phyloP scores from a whole-genome alignment of 495 filamentous ascomycete genomes.

The Aspergillus nidulans region DNA sequence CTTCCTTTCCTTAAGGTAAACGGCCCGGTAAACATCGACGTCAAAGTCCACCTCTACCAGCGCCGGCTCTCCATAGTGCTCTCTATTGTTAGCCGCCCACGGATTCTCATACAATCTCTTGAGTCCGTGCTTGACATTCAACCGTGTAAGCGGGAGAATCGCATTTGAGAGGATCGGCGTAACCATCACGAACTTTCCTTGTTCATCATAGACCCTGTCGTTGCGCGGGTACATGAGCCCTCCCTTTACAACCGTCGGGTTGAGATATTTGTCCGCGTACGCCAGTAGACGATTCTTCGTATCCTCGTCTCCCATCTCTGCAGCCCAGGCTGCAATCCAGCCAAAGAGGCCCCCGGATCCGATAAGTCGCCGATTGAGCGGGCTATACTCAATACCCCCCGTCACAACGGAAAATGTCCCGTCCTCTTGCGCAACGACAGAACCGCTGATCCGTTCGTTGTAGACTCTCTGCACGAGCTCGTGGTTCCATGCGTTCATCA shows the following conservation, averaged over 20 bases:
- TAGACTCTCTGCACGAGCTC: not conserved
- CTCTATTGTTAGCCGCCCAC: not conserved
- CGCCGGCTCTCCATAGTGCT: not conserved
- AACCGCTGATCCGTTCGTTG: not conserved
- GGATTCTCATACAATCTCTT: constrained; percentile 1
- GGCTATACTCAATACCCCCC: not conserved
- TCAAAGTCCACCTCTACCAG: constrained; percentile 1
- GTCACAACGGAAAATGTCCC: not conserved
- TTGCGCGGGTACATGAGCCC: not conserved
- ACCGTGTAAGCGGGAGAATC: not conserved
- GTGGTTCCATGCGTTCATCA: constrained; percentile 8
- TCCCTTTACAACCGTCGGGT: not conserved
- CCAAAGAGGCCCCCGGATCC: not conserved
- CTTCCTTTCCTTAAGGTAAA: not conserved
- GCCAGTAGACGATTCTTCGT: not conserved
- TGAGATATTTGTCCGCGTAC: not conserved
- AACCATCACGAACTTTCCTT: not conserved
- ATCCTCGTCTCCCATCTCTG: constrained; percentile 4
- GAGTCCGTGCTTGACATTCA: not conserved
- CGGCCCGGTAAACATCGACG: constrained; percentile 1
- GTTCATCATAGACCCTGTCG: not conserved
- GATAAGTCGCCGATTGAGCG: not conserved
- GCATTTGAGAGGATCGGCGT: not conserved
- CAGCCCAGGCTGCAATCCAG: not conserved
- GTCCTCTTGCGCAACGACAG: not conserved